Base-by-base conservation (phyloP, 805 yeast genomes). In the Sugiyamaella chiloensis region DNA sequence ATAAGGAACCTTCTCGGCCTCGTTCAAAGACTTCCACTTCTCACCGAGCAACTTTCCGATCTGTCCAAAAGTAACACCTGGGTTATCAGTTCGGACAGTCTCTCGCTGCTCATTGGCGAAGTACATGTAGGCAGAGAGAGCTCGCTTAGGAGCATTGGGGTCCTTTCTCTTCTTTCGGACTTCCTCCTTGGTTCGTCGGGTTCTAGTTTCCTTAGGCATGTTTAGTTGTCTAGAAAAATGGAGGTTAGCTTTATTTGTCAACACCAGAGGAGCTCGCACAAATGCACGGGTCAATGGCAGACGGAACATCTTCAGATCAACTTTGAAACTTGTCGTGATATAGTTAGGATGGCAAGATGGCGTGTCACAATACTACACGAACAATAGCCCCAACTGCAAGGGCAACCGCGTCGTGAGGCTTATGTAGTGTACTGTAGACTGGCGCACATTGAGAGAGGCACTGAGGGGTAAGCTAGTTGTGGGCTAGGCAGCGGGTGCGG, bases 41-140 rank as follows among this genome's bases (percentile, higher is more conserved):
- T 89, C 96, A 70, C 99, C 99, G 63, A 93, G 81, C 53, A 88
- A 70, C 72, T 85, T 88, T 67, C 98, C 98, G 57, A 93, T 91
- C 74, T 89, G 95, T 48, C 74, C 99, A 64, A 93, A 93, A 36
- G 90, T 73, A 60, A 90, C 86, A 67, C 96, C 96, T 62, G 98
- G 97, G 79, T 91, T 88, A 70, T 90, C 98, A 54, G 91, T 83
- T 70, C 96, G 83, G 59, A 93, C 96, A 56, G 81, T 80, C 72
- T 91, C 97, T 78, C 99, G 90, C 79, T 87, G 86, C 66, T 89
- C 97, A 68, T 88, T 89, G 61, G 99, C 98, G 66, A 90, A 93
- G 81, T 87, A 91, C 98, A 93, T 90, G 83, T 91, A 93, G 42
- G 98, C 96, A 52, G 97, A 88, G 68, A 93, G 75, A 21, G 97